Conservation (phyloP, 129 eudicot genomes). For the Mikania micrantha region DNA sequence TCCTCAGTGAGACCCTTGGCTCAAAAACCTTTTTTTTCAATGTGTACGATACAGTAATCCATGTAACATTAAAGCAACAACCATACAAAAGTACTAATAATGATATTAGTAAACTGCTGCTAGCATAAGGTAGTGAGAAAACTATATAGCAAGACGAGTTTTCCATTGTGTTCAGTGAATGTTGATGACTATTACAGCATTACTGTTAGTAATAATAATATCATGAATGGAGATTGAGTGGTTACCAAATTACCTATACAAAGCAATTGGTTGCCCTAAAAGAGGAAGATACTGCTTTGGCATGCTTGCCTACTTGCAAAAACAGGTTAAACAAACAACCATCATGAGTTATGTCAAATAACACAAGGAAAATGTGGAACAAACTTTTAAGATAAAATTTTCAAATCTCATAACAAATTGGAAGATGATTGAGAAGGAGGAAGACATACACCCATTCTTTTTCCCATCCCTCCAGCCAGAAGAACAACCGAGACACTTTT, state of each 20-base stretch:
- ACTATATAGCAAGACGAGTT: no score
- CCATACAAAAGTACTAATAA: no score
- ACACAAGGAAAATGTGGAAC: not conserved
- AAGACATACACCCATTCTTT: slow-evolving; percentile 85
- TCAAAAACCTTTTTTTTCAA: no score
- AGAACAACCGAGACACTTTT: slow-evolving; percentile 91
- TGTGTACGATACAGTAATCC: no score
- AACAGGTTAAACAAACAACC: slow-evolving; percentile 3
- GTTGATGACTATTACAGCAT: not conserved
- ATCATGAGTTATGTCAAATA: slow-evolving; percentile 7
- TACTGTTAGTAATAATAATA: not conserved
- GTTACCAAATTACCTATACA: slow-evolving; percentile 66
- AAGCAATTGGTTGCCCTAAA: slow-evolving; percentile 93
- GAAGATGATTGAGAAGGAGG: not conserved
- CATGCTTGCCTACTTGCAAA: slow-evolving; percentile 75
- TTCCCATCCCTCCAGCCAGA: slow-evolving; percentile 97
- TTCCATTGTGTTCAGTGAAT: not conserved
- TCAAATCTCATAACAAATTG: not conserved
- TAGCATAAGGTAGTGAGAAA: no score
- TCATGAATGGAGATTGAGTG: not conserved
- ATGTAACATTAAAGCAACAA: no score
- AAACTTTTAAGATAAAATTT: not conserved
- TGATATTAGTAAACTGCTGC: no score
- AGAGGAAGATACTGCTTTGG: slow-evolving; percentile 99
- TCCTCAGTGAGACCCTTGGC: no score